Percentiles rank a stretch among this genome's conserved stretches.
phyloP scores from a whole-genome alignment of 345 rosid genomes.

The Eucalyptus pumila region DNA sequence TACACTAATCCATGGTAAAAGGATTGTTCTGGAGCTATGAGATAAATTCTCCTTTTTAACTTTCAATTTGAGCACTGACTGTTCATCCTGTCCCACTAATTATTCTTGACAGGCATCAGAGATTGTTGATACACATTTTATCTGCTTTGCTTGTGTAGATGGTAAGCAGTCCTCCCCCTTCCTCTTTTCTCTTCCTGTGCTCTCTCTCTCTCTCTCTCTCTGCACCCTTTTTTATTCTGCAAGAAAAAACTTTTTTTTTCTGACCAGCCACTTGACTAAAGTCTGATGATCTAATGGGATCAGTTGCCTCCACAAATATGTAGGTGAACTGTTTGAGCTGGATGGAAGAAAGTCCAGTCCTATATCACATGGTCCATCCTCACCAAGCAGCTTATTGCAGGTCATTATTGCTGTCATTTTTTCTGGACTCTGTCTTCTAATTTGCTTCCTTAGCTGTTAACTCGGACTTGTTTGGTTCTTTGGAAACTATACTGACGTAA shows the following conservation, averaged over 20 bases:
- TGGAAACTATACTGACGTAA: background rate
- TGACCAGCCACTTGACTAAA: background rate
- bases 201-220: background rate
- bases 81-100: background rate
- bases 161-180: conserved; percentile 14
- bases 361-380: conserved; percentile 61
- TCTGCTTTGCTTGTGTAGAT: conserved; percentile 75
- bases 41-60: background rate
- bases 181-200: background rate
- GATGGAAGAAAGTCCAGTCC: conserved; percentile 88
- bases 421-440: background rate
- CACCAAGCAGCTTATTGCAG: conserved; percentile 60
- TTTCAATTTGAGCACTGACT: background rate
- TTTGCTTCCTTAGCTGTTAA: background rate
- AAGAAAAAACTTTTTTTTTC: background rate
- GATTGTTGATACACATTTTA: conserved; percentile 57
- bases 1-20: background rate
- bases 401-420: conserved; percentile 6
- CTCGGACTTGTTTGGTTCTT: background rate
- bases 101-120: conserved; percentile 52
- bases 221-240: background rate
- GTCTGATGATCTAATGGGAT: background rate
- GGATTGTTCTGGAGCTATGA: background rate
- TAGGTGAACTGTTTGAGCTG: conserved; percentile 84
- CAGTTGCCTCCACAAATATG: background rate